Base-by-base conservation (phyloP, 1,284 basidiomycete species). In the Phaffia rhodozyma region DNA sequence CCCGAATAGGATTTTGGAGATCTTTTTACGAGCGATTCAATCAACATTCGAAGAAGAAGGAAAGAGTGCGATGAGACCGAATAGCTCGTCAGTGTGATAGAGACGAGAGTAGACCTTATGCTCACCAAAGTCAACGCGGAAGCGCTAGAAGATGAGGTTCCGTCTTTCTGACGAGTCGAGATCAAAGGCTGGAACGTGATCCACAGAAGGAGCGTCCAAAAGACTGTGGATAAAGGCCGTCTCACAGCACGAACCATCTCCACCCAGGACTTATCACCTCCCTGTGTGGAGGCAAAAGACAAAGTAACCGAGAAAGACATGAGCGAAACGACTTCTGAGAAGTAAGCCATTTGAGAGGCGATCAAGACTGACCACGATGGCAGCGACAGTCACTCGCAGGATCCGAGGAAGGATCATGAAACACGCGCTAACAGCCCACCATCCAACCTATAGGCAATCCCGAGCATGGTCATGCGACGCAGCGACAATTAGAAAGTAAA, bases 391-490 rank as follows among this genome's bases (percentile, higher is more conserved):
- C 54, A 79, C 73, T 58, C 82, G 80, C 66, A 82, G 79, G 61
- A 87, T 70, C 3, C 68, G 67, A 2, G 87, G 86, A 13, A 86
- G 69, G 29, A 85, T 73, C 70, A 76, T 85, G 80, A 86, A 80
- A 43, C 77, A 75, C 5, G 87, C 86, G 52, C 87, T 79, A 6
- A 84, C 78, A 50, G 76, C 82, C 90, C 90, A 94, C 87, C 89
- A 93, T 25, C 89, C 87, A 79, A 71, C 38, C 38, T 43, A 16
- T 7, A 43, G 16, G 5, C 38, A 43, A 16, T 5, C 5, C 32
- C 32, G 32, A 34, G 32, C 32, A 34, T 34, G 9, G 32, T 34
- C 5, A 43, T 16, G 38, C 38, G 38, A 11, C 38, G 16, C 38
- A 43, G 38, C 13, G 38, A 43, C 16, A 16, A 11, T 16, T 2